These are phyloP conservation scores for Polytrichum formosum DNA, from an alignment of 225 moss, liverwort and hornwort genomes.

Conservation along the genomic window DNA sequence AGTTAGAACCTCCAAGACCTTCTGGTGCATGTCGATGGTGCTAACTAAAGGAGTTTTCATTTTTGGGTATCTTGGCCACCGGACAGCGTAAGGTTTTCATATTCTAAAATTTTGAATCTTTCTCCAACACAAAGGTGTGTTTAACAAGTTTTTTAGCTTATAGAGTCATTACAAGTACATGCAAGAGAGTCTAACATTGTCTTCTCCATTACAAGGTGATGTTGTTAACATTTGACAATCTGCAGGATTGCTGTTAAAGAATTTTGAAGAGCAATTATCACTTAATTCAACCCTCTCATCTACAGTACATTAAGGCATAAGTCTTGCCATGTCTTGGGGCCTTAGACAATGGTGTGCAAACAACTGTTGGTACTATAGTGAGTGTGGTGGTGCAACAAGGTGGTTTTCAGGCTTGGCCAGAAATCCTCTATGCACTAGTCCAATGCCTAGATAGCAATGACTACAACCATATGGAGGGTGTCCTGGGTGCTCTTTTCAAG, in stretches of 20 bases:
- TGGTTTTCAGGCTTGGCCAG: conserved; percentile 77
- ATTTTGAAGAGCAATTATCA: conserved; percentile 73
- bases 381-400: conserved; percentile 82
- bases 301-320: conserved; percentile 78
- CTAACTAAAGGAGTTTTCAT: too few relatives aligned
- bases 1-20: too few relatives aligned
- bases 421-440: conserved; percentile 71
- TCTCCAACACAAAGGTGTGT: too few relatives aligned
- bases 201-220: too few relatives aligned
- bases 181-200: too few relatives aligned
- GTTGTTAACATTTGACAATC: too few relatives aligned
- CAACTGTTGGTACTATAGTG: conserved; percentile 72
- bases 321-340: conserved; percentile 75
- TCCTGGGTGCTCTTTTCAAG: conserved; percentile 77
- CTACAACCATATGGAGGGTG: conserved; percentile 89
- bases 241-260: conserved; percentile 77
- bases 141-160: too few relatives aligned
- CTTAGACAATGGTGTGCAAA: conserved; percentile 65
- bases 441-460: conserved; percentile 82
- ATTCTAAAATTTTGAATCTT: too few relatives aligned
- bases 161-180: too few relatives aligned
- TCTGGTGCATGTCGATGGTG: too few relatives aligned
- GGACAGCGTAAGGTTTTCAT: too few relatives aligned
- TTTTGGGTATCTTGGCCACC: too few relatives aligned
- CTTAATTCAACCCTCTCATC: conserved; percentile 53